Conservation (phyloP, 257 asterid genomes). For the Nicotiana obtusifolia region DNA sequence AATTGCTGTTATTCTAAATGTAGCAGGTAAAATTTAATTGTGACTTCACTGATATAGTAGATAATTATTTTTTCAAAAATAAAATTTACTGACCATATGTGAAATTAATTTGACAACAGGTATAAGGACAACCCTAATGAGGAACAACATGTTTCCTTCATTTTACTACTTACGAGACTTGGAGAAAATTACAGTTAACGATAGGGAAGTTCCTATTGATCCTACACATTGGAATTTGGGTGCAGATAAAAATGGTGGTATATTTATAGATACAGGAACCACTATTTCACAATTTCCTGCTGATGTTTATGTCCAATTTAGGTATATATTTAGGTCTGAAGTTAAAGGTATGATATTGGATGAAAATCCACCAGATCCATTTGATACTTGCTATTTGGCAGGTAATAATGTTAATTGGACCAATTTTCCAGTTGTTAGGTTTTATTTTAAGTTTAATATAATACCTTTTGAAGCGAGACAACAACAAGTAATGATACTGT, state of each 20-base stretch:
- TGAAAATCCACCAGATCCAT: not conserved
- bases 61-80: no score
- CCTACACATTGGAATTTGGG: not conserved
- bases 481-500: not conserved
- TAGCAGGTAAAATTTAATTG: not conserved
- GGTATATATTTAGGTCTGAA: not conserved
- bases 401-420: not conserved
- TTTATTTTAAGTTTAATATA: not conserved
- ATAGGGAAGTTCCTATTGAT: not conserved
- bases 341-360: not conserved
- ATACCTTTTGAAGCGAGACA: not conserved
- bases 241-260: not conserved
- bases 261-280: conserved; percentile 1
- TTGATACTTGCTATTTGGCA: not conserved
- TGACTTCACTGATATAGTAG: no score
- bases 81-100: no score
- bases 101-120: not conserved
- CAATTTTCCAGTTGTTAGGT: not conserved
- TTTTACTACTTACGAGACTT: not conserved
- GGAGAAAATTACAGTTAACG: not conserved
- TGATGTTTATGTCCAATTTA: not conserved
- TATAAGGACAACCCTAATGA: not conserved
- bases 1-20: no score
- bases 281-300: not conserved
- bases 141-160: not conserved